Conservation (phyloP, 176 grass and related monocot genomes). For the Zea luxurians region DNA sequence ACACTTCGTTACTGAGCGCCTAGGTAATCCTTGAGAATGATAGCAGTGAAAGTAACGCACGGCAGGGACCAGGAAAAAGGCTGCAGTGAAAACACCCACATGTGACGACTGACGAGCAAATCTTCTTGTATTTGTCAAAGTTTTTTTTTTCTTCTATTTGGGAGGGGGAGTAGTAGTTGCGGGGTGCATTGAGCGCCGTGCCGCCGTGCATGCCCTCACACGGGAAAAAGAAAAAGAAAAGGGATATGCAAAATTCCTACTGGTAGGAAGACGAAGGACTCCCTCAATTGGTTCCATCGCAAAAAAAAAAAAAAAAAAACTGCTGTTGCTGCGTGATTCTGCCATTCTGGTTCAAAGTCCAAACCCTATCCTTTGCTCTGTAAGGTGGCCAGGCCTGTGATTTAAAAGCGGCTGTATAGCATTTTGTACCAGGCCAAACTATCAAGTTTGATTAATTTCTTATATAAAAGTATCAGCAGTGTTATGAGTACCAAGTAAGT, state of each 20-base stretch:
- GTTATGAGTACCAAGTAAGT: background rate
- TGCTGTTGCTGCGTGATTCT: background rate
- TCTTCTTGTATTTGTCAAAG: background rate
- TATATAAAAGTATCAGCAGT: background rate
- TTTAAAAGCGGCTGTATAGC: background rate
- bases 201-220: too few species aligned
- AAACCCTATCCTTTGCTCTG: background rate
- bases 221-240: too few species aligned
- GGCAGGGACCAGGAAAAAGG: background rate
- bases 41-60: background rate
- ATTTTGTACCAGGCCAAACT: background rate
- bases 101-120: background rate
- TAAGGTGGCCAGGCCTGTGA: background rate
- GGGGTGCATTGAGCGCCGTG: background rate
- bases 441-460: background rate
- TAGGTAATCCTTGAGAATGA: background rate
- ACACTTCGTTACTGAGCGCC: background rate
- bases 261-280: too few species aligned
- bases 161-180: background rate
- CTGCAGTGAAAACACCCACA: background rate
- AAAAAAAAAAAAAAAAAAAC: too few species aligned
- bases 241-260: too few species aligned
- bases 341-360: background rate
- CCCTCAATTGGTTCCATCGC: too few species aligned
- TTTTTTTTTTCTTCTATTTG: background rate